Evolutionary conservation across 768 basidiomycete species (phyloP).

Genomic region (Lentinula boryana): DNA sequence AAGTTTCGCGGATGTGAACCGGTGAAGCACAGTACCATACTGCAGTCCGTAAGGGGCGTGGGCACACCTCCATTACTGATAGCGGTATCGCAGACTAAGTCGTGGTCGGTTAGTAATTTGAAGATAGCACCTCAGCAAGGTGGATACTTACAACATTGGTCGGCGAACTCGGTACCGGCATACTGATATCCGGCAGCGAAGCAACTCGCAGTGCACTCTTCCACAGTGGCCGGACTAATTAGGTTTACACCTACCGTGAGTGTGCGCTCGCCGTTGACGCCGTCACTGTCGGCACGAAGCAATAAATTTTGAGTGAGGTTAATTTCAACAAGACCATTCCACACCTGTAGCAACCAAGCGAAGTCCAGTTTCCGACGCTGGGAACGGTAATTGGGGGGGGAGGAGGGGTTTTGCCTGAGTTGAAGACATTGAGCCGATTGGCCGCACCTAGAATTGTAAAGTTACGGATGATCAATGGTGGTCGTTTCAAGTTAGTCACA

Average conservation of each 20-base stretch:
- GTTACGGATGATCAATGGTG: neutral
- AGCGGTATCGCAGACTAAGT: constrained; percentile 42
- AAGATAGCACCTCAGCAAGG: constrained; percentile 2
- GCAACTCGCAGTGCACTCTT: constrained; percentile 56
- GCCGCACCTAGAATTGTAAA: constrained; percentile 25
- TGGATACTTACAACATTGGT: constrained; percentile 46
- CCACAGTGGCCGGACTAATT: constrained; percentile 42
- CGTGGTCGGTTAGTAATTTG: neutral
- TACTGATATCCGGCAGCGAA: constrained; percentile 42
- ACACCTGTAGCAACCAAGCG: constrained; percentile 72
- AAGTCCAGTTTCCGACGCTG: constrained; percentile 57
- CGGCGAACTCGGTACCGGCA: constrained; percentile 34
- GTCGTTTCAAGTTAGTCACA: too few species aligned
- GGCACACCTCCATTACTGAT: constrained; percentile 43
- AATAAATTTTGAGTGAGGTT: constrained; percentile 19
- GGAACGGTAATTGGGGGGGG: constrained; percentile 45
- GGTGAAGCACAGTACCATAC: constrained; percentile 33
- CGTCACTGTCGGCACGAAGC: constrained; percentile 28
- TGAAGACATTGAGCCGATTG: constrained; percentile 55
- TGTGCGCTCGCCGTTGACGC: constrained; percentile 34
- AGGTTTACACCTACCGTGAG: constrained; percentile 30
- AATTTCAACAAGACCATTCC: constrained; percentile 16
- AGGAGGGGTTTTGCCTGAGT: constrained; percentile 54
- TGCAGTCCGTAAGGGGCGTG: constrained; percentile 47
- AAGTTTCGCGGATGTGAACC: neutral